Evolutionary conservation across 805 yeast genomes (phyloP), one percentile per base, ranked within the genome.

Genomic region (Isabelozyma gotoi): DNA sequence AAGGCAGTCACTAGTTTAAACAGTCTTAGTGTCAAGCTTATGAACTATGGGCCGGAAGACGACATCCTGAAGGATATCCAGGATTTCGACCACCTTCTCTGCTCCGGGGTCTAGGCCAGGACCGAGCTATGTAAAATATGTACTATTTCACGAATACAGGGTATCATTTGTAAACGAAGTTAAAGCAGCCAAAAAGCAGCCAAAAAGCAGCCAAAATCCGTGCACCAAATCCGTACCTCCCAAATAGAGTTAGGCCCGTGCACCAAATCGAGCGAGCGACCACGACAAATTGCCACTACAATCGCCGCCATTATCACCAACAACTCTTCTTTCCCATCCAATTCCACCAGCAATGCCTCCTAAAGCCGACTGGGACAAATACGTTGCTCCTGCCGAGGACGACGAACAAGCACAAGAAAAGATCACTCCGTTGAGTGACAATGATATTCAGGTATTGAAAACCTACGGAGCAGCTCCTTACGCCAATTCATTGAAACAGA

Each of bases 381-480:
- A 88, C 69, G 85, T 83, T 63, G 85, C 94, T 40, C 96, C 96
- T n/a, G 77, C 74, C 36, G 97, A 86, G 52, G 81, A 76, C 5
- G 83, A 76, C 31, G 83, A 76, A 44, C 73, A 73, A 42, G 72
- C 75, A 41, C 89, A 84, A 40, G 89, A 84, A 46, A 84, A 88
- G 53, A 84, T 87, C 53, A 81, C 78, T 33, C 99, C 99, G 7
- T 78, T 94, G 53, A 78, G 90, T 46, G 99, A 94, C 63, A 97
- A 96, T 38, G 99, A 94, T 66, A 95, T 95, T 63, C 97, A 92
- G 68, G 98, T 94, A 38, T 76, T 94, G 57, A 92, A 94, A 70
- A 89, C 97, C 5, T 94, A 94, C 60, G 98, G 98, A 40, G 94
- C 96, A 19, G 99, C 98, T 2, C 98, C 99, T 24, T 94, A 95